Evolutionary conservation across 1,284 basidiomycete species (phyloP), one percentile per base, ranked within the genome.

Genomic region (Prillingera fragicola): DNA sequence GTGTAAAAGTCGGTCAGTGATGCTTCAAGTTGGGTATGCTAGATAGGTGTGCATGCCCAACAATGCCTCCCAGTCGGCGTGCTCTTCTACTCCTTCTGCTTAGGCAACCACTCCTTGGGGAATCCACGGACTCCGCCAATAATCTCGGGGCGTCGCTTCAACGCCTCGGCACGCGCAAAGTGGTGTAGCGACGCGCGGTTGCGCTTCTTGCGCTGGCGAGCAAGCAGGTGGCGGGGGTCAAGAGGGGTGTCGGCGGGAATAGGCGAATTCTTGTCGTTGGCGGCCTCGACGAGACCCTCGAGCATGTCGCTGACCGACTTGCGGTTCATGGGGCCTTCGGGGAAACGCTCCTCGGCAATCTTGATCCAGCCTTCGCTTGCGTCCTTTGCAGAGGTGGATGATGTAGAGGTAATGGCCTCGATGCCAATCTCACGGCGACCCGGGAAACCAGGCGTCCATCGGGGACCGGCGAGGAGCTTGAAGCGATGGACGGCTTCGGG

Each of bases 301-400:
- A 92, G 67, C 9, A 80, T 77, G 59, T 91, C 87, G 57, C 83
- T 84, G 18, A 81, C 83, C 81, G 84, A 87, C 66, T 89, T 89
- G 55, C 89, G 69, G 68, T 92, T 92, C 84, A 85, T 83, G 19
- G 80, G 75, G 1, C 81, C 77, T 55, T 80, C 76, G 4, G 81
- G 80, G 66, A 87, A 88, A 63, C 84, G 79, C 58, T 90, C 89
- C 63, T 85, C 87, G 1, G 84, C 78, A 47, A 92, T 85, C 71
- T 88, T 89, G 64, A 92, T 75, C 70, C 78, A 90, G 8, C 87
- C 87, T 45, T 86, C 77, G 45, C 75, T 77, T 57, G 78, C 79
- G 45, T 86, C 77, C 45, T 75, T 77, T 57, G 78, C 79, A 23
- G 26, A 13, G 23, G 54, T 70, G 65, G 26, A 21, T 12, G 34